Conservation (phyloP, 345 rosid species). For the Linum usitatissimum region DNA sequence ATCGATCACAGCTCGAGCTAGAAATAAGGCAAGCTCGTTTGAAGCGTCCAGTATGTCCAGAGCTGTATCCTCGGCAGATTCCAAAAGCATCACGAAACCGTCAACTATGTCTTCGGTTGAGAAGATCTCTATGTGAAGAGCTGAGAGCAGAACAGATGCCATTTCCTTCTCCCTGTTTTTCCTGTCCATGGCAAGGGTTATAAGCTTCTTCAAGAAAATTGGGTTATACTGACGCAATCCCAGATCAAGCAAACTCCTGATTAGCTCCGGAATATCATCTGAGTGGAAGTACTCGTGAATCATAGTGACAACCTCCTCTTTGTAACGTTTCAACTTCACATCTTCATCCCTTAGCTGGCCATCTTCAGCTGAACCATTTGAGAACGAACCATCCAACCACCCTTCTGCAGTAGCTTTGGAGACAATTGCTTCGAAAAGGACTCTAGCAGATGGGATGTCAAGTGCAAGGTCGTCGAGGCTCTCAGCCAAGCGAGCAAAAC, state of each 20-base stretch:
- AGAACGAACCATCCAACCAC: conserved; percentile 72
- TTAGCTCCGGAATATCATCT: conserved; percentile 94
- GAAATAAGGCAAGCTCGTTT: conserved; percentile 86
- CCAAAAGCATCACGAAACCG: conserved; percentile 88
- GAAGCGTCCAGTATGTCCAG: conserved; percentile 95
- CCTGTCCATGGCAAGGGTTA: conserved; percentile 92
- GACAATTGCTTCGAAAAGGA: conserved; percentile 46
- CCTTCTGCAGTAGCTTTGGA: conserved; percentile 73
- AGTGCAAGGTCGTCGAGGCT: conserved; percentile 94
- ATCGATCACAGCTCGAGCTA: conserved; percentile 95
- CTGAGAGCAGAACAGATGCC: conserved; percentile 91
- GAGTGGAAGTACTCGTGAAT: conserved; percentile 95
- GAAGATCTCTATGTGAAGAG: conserved; percentile 91
- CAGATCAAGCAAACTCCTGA: conserved; percentile 77
- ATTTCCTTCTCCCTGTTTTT: conserved; percentile 98
- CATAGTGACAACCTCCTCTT: conserved; percentile 64
- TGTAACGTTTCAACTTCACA: conserved; percentile 47
- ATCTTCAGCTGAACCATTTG: conserved; percentile 30
- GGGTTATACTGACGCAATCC: conserved; percentile 67
- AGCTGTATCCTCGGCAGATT: conserved; percentile 93
- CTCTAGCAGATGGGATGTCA: conserved; percentile 78
- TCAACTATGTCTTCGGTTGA: conserved; percentile 79
- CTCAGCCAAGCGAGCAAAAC: conserved; percentile 73
- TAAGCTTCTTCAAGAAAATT: conserved; percentile 72
- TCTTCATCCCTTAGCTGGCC: conserved; percentile 34